Evolutionary conservation across 176 grass and related monocot genomes (phyloP), one percentile per base, ranked within the genome.

Genomic region (Luzula sylvatica): DNA sequence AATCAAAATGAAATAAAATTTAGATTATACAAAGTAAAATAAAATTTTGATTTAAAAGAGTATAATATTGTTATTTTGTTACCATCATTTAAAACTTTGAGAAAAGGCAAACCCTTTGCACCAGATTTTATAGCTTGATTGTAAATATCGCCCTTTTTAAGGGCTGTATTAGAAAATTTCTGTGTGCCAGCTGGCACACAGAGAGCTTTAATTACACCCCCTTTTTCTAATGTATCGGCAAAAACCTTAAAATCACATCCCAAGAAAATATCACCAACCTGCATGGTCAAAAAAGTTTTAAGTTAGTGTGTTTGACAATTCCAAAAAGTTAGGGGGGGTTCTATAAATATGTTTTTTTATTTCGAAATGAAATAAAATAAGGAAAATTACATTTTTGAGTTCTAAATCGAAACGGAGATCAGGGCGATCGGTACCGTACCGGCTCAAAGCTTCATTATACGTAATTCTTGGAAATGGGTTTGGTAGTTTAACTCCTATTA

Each of bases 21-120:
- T 7, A 35, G 5, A 35, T 7, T 35, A 35, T n/a, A 35, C 1
- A 35, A 35, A 4, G 9, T 4, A 35, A 35, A 35, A 35, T 35
- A 35, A 35, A 7, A 35, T n/a, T n/a, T n/a, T n/a, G n/a, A n/a
- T n/a, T n/a, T n/a, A n/a, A n/a, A n/a, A n/a, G n/a, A n/a, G n/a
- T 22, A 67, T 38, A 8, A 28, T 27, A 65, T 39, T 17, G n/a
- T 28, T 8, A 14, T 50, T 50, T 67, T 15, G 0, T 26, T 96
- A 96, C 92, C 92, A 25, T 77, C 82, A 25, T 90, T 84, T 63
- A 80, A 74, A 70, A 86, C 59, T 67, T 96, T 96, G 55, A 96
- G 72, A 72, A 96, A 96, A 74, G 92, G 92, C 40, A 96, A 57
- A 23, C 92, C 92, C 71, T 90, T 96, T 8, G 92, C 92, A 65